A percentile compares a stretch with the other conserved stretches of the same genome.
phyloP scores from a whole-genome alignment of 129 eudicot genomes.

The Flaveria linearis region DNA sequence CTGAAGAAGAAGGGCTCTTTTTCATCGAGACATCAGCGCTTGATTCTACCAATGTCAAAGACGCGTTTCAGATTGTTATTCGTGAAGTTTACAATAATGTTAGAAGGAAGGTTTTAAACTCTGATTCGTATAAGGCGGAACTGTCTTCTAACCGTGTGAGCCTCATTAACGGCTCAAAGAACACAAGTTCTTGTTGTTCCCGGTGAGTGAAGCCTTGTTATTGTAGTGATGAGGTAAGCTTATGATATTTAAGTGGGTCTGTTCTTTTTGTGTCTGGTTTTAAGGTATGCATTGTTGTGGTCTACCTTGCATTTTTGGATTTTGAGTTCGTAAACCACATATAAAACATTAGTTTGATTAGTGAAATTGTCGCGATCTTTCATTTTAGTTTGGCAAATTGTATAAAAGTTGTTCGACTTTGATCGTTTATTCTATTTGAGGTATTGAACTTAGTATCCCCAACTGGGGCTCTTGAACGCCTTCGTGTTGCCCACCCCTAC shows the following conservation, averaged over 20 bases:
- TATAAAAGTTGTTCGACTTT: too few species aligned
- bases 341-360: conserved; percentile 9
- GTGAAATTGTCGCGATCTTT: background rate
- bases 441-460: too few species aligned
- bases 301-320: conserved; percentile 3
- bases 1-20: conserved; percentile 83
- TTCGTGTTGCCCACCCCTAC: too few species aligned
- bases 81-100: conserved; percentile 61
- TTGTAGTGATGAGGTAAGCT: conserved; percentile 18
- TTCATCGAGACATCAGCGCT: conserved; percentile 92
- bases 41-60: conserved; percentile 67
- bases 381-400: background rate
- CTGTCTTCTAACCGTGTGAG: conserved; percentile 73
- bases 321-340: conserved; percentile 16
- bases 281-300: conserved; percentile 19
- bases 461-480: too few species aligned
- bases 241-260: background rate
- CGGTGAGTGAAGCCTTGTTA: conserved; percentile 32
- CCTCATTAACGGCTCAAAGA: conserved; percentile 47
- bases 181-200: conserved; percentile 55
- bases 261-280: conserved; percentile 7
- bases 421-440: too few species aligned
- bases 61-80: conserved; percentile 81
- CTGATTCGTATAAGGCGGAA: conserved; percentile 79
- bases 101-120: conserved; percentile 72